Conservation (phyloP, 2,329 filamentous ascomycete species). For the Fusarium sp. region DNA sequence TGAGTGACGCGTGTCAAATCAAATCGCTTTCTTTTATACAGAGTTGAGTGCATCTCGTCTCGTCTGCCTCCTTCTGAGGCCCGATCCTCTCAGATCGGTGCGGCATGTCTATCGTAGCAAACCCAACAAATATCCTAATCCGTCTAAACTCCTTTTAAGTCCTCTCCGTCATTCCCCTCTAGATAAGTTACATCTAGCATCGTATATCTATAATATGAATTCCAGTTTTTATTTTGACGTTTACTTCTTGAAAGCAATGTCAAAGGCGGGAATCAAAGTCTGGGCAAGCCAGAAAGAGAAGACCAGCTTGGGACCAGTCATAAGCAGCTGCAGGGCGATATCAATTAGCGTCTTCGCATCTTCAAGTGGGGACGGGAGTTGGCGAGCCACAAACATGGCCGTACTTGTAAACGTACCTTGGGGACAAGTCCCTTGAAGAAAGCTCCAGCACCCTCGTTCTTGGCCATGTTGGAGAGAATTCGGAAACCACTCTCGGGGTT, state of each 20-base stretch:
- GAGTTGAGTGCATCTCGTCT: slow-evolving; percentile 46
- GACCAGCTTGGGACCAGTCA: slow-evolving; percentile 98
- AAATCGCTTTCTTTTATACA: slow-evolving; percentile 50
- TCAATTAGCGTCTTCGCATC: slow-evolving; percentile 33
- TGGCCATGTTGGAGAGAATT: slow-evolving; percentile 92
- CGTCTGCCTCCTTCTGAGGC: slow-evolving; percentile 26
- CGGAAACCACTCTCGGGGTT: slow-evolving; percentile 94
- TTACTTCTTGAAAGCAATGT: slow-evolving; percentile 57
- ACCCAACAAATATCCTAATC: slow-evolving; percentile 37
- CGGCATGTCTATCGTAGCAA: slow-evolving; percentile 44
- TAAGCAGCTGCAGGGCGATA: slow-evolving; percentile 74
- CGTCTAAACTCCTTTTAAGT: slow-evolving; percentile 41
- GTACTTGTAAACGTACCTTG: slow-evolving; percentile 68
- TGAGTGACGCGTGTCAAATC: slow-evolving; percentile 41
- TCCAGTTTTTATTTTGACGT: slow-evolving; percentile 12
- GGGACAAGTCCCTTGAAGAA: slow-evolving; percentile 99
- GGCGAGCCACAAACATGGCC: slow-evolving; percentile 2
- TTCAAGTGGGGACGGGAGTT: slow-evolving; percentile 22
- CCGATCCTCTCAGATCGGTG: slow-evolving; percentile 33
- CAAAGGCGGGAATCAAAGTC: slow-evolving; percentile 95
- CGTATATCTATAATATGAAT: slow-evolving; percentile 30
- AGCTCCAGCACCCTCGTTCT: slow-evolving; percentile 83
- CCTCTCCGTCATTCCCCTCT: slow-evolving; percentile 13
- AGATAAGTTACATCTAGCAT: slow-evolving; percentile 34
- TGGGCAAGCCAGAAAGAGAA: slow-evolving; percentile 99